A percentile compares a stretch with the other conserved stretches of the same genome.
Evolutionary conservation across 305 asterid genomes (phyloP).

Genomic region (Fraxinus floribunda): DNA sequence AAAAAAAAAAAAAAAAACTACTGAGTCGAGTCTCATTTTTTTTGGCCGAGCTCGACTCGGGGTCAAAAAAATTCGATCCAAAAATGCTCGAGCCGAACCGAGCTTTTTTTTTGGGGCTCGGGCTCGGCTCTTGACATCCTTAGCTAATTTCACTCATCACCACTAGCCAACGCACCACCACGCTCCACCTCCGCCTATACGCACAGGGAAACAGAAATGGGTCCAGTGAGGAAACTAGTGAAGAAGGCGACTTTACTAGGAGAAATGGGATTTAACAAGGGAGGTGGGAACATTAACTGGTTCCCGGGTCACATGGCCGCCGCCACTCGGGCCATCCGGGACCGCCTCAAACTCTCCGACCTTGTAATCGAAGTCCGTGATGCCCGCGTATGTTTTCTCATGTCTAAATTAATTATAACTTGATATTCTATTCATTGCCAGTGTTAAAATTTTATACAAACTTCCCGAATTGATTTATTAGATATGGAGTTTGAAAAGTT

Average conservation of each 20-base stretch:
- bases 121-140: too few relatives aligned
- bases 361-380: slow-evolving; percentile 94
- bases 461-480: background rate
- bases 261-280: slow-evolving; percentile 71
- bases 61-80: too few relatives aligned
- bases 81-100: too few relatives aligned
- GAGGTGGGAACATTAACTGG: slow-evolving; percentile 89
- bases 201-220: slow-evolving; percentile 31
- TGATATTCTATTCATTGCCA: background rate
- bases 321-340: slow-evolving; percentile 92
- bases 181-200: background rate
- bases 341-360: slow-evolving; percentile 83
- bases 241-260: slow-evolving; percentile 57
- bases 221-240: slow-evolving; percentile 37
- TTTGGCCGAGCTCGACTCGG: too few relatives aligned
- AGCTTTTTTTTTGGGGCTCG: too few relatives aligned
- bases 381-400: slow-evolving; percentile 55
- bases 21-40: too few relatives aligned
- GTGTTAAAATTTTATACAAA: background rate
- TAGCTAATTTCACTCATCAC: background rate
- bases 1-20: too few relatives aligned
- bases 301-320: slow-evolving; percentile 99
- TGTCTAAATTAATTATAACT: background rate
- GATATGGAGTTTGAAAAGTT: background rate
- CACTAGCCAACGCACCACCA: background rate